These are phyloP conservation scores for Stephania yunnanensis DNA, from an alignment of 164 flowering plant genomes.

Conservation along the genomic window DNA sequence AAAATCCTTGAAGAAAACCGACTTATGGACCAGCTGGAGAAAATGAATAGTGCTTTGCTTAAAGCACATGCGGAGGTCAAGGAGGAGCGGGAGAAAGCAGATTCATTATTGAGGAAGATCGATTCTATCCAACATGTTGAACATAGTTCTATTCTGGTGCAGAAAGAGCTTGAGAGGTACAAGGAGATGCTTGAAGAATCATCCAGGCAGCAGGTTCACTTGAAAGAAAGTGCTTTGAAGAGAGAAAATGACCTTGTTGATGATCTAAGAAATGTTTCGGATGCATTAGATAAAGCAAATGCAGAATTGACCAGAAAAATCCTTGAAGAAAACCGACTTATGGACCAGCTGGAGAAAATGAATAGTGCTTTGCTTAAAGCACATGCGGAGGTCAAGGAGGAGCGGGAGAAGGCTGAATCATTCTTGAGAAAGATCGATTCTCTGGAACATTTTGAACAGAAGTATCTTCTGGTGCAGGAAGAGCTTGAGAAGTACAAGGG, in stretches of 20 bases:
- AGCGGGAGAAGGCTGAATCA: not conserved
- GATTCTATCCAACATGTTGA: conserved; percentile 16
- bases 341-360: conserved; percentile 24
- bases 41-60: conserved; percentile 19
- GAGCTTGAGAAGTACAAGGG: conserved; percentile 21
- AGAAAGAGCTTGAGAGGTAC: conserved; percentile 19
- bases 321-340: not conserved
- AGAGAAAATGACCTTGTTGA: too few species aligned
- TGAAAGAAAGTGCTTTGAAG: conserved; percentile 10
- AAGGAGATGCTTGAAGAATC: conserved; percentile 6
- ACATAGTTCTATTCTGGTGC: conserved; percentile 5
- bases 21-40: conserved; percentile 21
- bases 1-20: not conserved
- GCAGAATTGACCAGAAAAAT: too few species aligned
- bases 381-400: conserved; percentile 10
- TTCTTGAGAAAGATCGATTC: conserved; percentile 17
- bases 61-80: conserved; percentile 21
- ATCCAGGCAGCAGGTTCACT: conserved; percentile 7
- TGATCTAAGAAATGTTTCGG: too few species aligned
- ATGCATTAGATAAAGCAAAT: too few species aligned
- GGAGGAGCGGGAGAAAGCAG: conserved; percentile 14
- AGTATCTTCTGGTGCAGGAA: conserved; percentile 14
- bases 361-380: conserved; percentile 15
- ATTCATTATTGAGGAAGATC: conserved; percentile 15
- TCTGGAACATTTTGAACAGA: conserved; percentile 15